These are phyloP conservation scores for Diaporthe sp. DNA, from an alignment of 2,329 filamentous ascomycete species.

Conservation along the genomic window DNA sequence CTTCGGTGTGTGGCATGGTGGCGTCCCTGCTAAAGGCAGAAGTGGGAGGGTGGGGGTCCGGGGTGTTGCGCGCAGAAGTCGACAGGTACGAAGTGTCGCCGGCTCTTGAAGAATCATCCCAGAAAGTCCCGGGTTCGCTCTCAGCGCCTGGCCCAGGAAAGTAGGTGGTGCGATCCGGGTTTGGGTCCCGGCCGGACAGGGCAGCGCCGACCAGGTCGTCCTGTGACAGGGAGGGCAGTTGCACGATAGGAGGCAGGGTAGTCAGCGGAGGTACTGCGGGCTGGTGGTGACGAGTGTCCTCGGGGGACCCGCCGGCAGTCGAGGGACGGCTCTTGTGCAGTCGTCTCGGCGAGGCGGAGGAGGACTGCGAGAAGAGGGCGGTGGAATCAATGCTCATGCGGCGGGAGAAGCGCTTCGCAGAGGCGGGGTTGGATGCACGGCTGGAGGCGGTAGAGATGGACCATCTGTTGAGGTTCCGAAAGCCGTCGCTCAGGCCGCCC, in stretches of 20 bases:
- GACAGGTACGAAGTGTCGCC: slow-evolving; percentile 38
- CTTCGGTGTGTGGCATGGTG: slow-evolving; percentile 48
- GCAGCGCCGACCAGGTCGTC: slow-evolving; percentile 42
- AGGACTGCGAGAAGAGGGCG: slow-evolving; percentile 38
- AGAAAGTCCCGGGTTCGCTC: slow-evolving; percentile 34
- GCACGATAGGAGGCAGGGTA: slow-evolving; percentile 53
- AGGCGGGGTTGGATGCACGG: slow-evolving; percentile 50
- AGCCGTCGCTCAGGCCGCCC: slow-evolving; percentile 52
- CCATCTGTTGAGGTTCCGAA: slow-evolving; percentile 63
- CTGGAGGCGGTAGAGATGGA: slow-evolving; percentile 63
- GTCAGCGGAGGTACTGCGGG: slow-evolving; percentile 45
- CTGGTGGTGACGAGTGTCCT: slow-evolving; percentile 38
- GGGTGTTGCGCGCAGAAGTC: slow-evolving; percentile 30
- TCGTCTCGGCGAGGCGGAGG: slow-evolving; percentile 48
- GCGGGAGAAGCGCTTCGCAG: slow-evolving; percentile 49
- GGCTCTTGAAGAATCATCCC: slow-evolving; percentile 40
- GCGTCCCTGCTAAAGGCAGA: slow-evolving; percentile 34
- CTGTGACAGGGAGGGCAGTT: slow-evolving; percentile 52
- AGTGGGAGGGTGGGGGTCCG: slow-evolving; percentile 29
- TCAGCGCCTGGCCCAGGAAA: slow-evolving; percentile 37
- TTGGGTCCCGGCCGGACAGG: slow-evolving; percentile 13
- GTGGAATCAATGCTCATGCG: slow-evolving; percentile 58
- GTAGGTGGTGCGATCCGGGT: slow-evolving; percentile 22
- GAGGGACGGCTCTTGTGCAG: slow-evolving; percentile 51
- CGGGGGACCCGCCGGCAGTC: slow-evolving; percentile 42